phyloP scores from a whole-genome alignment of 768 basidiomycete genomes.

The Russula compacta region DNA sequence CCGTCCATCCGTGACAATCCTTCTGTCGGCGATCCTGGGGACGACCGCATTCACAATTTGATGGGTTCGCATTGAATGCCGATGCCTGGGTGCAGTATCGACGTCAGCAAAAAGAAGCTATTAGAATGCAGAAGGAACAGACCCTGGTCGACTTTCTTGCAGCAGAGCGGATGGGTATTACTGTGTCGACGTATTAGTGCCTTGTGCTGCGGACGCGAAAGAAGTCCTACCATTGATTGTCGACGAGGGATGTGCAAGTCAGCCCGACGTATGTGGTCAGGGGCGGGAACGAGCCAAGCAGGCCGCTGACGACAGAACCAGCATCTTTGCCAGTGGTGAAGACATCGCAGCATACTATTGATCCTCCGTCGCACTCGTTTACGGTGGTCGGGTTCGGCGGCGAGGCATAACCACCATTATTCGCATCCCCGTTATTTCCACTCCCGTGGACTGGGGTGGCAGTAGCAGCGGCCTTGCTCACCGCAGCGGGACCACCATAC shows the following conservation, averaged over 20 bases:
- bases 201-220: not conserved
- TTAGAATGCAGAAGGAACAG: not conserved
- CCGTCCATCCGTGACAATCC: not conserved
- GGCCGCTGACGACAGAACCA: fast-evolving
- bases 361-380: not conserved
- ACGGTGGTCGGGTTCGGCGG: not conserved
- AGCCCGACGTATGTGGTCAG: not conserved
- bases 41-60: not conserved
- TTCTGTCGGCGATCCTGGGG: not conserved
- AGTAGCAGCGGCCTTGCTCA: too few relatives aligned
- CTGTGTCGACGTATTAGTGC: not conserved
- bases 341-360: not conserved
- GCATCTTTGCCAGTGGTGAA: not conserved
- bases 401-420: not conserved
- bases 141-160: not conserved
- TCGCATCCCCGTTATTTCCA: too few relatives aligned
- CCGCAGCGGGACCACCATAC: too few relatives aligned
- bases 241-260: not conserved
- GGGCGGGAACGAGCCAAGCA: not conserved
- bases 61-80: not conserved
- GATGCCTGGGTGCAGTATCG: not conserved
- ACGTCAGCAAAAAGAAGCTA: not conserved
- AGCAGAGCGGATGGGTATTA: not conserved
- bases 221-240: not conserved
- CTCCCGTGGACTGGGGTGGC: not conserved